phyloP scores from a whole-genome alignment of 2,329 filamentous ascomycete species.

The Diaporthe citrichinensis region DNA sequence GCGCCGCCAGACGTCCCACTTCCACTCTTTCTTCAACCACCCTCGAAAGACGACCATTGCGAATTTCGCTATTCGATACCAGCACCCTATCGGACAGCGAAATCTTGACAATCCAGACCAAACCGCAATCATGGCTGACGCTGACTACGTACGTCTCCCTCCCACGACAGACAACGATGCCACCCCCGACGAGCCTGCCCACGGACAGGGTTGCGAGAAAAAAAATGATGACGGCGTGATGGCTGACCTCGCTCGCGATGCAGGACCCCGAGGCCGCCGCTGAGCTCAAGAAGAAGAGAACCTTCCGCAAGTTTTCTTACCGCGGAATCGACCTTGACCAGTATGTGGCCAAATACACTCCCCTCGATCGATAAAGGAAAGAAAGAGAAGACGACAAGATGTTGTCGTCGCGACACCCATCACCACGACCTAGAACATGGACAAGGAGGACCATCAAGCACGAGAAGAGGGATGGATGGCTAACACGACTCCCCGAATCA shows the following conservation, averaged over 20 bases:
- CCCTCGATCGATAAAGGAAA: neutral
- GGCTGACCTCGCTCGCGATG: constrained; percentile 42
- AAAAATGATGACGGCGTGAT: constrained; percentile 37
- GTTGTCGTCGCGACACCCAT: constrained; percentile 2
- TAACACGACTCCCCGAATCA: constrained; percentile 41
- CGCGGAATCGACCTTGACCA: constrained; percentile 99
- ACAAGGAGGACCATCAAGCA: neutral
- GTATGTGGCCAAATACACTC: constrained; percentile 70
- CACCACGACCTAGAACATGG: neutral
- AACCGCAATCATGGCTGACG: constrained; percentile 83
- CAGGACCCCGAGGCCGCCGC: constrained; percentile 98
- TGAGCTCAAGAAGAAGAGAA: constrained; percentile 99
- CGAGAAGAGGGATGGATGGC: constrained; percentile 19
- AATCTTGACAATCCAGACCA: constrained; percentile 49
- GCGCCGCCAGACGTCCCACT: constrained; percentile 37
- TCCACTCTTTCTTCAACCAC: constrained; percentile 36
- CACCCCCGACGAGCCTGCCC: neutral
- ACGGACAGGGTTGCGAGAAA: neutral
- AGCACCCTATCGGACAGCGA: constrained; percentile 55
- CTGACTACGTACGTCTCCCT: constrained; percentile 50
- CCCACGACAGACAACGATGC: constrained; percentile 38
- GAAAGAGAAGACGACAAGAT: neutral
- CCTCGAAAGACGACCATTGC: constrained; percentile 38
- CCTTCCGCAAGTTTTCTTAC: constrained; percentile 99
- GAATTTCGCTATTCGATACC: constrained; percentile 51